Conservation (phyloP, 2,329 filamentous ascomycete genomes). For the Phialophora expanda region DNA sequence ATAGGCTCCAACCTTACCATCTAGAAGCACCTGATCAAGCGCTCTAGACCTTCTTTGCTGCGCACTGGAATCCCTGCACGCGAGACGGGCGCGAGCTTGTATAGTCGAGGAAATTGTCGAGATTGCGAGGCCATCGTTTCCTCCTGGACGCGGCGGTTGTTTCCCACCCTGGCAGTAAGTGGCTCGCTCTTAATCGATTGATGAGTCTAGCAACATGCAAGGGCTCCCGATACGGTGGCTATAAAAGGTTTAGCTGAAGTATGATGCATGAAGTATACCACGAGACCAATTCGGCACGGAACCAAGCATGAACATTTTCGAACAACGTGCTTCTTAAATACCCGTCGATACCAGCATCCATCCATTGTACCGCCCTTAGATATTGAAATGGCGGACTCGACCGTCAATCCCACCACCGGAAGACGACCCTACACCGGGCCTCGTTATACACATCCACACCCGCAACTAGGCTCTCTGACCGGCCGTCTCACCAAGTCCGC, state of each 20-base stretch:
- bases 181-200: not conserved
- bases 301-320: not conserved
- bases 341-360: not conserved
- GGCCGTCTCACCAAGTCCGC: constrained; percentile 15
- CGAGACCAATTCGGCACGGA: not conserved
- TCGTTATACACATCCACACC: constrained; percentile 15
- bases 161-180: not conserved
- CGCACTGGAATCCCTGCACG: not conserved
- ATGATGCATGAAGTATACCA: not conserved
- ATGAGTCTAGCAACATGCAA: not conserved
- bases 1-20: too few relatives aligned
- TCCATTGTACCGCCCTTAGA: not conserved
- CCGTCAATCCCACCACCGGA: not conserved
- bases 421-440: constrained; percentile 20
- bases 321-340: not conserved
- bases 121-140: not conserved
- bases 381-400: not conserved
- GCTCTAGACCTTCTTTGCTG: not conserved
- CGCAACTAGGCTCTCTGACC: constrained; percentile 25
- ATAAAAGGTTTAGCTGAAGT: not conserved
- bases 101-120: not conserved
- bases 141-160: not conserved
- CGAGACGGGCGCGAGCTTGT: not conserved
- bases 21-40: not conserved
- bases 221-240: not conserved